Conservation (phyloP, 2,329 filamentous ascomycete genomes). For the Rhinocladiella similis region DNA sequence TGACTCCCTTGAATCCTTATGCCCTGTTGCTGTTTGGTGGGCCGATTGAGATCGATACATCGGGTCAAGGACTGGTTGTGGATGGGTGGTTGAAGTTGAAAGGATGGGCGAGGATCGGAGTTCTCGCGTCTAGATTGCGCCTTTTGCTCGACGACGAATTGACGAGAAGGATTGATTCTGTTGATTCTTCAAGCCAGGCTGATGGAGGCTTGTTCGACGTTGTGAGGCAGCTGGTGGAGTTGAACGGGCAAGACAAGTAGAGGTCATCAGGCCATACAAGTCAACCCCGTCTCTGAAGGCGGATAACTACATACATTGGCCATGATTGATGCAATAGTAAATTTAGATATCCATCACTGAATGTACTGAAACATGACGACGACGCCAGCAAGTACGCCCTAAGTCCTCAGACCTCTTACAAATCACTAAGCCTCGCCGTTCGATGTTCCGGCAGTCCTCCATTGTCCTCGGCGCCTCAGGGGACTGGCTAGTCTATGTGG, state of each 20-base stretch:
- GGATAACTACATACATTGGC: too few species aligned
- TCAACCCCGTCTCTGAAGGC: conserved; percentile 23
- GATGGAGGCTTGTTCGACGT: conserved; percentile 67
- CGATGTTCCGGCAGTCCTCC: too few species aligned
- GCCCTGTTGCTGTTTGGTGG: conserved; percentile 86
- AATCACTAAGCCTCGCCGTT: too few species aligned
- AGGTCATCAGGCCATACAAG: neutral
- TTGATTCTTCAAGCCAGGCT: conserved; percentile 53
- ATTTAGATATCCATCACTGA: too few species aligned
- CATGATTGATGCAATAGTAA: too few species aligned
- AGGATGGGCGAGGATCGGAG: conserved; percentile 93
- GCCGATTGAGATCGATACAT: conserved; percentile 75
- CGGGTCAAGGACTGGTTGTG: conserved; percentile 81
- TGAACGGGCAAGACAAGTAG: conserved; percentile 76
- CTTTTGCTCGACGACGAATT: conserved; percentile 85
- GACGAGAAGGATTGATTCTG: conserved; percentile 76
- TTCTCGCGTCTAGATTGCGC: conserved; percentile 78
- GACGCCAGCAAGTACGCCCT: too few species aligned
- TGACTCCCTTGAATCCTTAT: conserved; percentile 92
- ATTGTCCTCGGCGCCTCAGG: too few species aligned
- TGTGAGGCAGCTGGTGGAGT: conserved; percentile 79
- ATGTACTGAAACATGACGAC: too few species aligned
- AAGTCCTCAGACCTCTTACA: too few species aligned
- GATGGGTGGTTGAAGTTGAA: conserved; percentile 86
- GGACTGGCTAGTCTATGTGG: too few species aligned